Evolutionary conservation across 2,329 filamentous ascomycete genomes (phyloP), one percentile per base, ranked within the genome.

Genomic region (Penicillium sp.): DNA sequence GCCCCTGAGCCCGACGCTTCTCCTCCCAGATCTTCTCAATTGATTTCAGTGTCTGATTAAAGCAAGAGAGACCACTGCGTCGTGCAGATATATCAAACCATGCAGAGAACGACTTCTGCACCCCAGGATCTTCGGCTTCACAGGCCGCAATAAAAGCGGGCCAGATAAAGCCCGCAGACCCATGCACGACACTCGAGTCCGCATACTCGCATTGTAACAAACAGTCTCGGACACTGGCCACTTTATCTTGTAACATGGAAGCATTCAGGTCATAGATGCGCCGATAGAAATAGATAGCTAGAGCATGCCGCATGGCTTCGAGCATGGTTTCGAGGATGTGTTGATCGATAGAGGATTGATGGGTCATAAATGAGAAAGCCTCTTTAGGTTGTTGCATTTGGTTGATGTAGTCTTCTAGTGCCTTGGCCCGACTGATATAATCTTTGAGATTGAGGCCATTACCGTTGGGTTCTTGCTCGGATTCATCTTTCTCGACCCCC

Each of bases 271-370:
- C 69, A 61, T 77, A 74, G 8, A 81, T 74, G 4, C 77, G 67
- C 1, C 78, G 71, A 58, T 81, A 79, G 48, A 81, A 81, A 61
- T 78, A 80, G 3, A 81, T 79, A 4, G 75, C 65, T 11, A 80
- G 59, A 0, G 78, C 77, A 33, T 78, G 71, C 9, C 78, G 75
- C 54, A 81, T 75, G 8, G 77, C 77, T 0, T 71, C 60, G 0
- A 75, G 62, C 60, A 77, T 71, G 50, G 64, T 69, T 4, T 68
- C 62, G 13, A 72, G 59, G 4, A 69, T 58, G 9, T 63, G 57
- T 52, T 56, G 48, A 44, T 63, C 59, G 5, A 57, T 49, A 14
- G 50, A 49, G 29, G 58, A 49, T 21, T 58, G 53, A 19, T 60
- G 59, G 16, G 27, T 58, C 52, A 55, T 69, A 57, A 21, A 19